Percentiles rank a stretch among this genome's conserved stretches.
Evolutionary conservation across 129 eudicot species (phyloP).

Genomic region (Oenanthe sinensis): DNA sequence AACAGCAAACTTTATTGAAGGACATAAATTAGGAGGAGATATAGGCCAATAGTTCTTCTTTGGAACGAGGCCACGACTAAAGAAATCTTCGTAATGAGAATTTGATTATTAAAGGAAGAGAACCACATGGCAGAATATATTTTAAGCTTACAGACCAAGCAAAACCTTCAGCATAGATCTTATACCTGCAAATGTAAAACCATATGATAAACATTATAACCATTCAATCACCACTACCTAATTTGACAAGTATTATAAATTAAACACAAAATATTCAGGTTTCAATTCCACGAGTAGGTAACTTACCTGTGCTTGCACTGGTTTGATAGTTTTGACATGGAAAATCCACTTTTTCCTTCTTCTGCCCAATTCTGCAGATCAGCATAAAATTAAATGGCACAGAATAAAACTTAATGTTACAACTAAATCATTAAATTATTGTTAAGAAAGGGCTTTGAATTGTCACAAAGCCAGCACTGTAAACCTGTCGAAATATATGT

Average conservation of each 20-base stretch:
- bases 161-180: conserved; percentile 82
- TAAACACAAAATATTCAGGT: background rate
- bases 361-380: conserved; percentile 57
- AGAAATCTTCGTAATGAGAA: conserved; percentile 51
- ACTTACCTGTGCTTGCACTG: conserved; percentile 69
- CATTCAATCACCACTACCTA: background rate
- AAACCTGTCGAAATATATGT: conserved; percentile 16
- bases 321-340: conserved; percentile 56
- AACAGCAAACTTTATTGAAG: conserved; percentile 40
- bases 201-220: background rate
- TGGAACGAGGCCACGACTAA: conserved; percentile 64
- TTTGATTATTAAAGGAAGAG: conserved; percentile 55
- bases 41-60: conserved; percentile 57
- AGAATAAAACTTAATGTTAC: conserved; percentile 4
- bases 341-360: conserved; percentile 43
- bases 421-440: background rate
- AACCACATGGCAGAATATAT: conserved; percentile 73
- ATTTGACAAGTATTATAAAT: no score
- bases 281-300: background rate
- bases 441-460: background rate
- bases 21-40: conserved; percentile 45
- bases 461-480: no score
- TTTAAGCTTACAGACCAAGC: conserved; percentile 95
- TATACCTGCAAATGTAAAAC: conserved; percentile 45
- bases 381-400: background rate